Evolutionary conservation across 23 red algal species (phyloP).

Genomic region (Gracilaria caudata): DNA sequence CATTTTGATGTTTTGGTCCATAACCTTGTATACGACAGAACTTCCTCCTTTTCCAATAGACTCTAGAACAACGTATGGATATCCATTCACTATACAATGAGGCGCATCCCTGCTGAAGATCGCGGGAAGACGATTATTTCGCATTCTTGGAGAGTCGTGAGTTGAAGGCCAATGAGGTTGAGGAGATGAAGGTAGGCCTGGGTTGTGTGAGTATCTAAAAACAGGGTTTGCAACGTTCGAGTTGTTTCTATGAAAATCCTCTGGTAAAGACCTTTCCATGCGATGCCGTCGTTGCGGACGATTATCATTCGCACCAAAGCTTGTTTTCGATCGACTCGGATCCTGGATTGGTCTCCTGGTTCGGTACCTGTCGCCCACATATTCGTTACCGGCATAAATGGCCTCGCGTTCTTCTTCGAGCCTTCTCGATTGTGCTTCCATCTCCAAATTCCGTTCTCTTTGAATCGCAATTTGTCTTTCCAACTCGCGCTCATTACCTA

Average conservation of each 20-base stretch:
- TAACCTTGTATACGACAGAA: constrained; percentile 98
- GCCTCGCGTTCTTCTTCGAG: constrained; percentile 1
- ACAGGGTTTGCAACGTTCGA: not conserved
- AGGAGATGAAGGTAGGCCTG: not conserved
- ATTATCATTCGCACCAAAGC: constrained; percentile 22
- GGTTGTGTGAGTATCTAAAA: constrained; percentile 4
- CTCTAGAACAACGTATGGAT: constrained; percentile 74
- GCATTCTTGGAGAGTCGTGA: not conserved
- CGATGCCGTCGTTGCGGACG: constrained; percentile 21
- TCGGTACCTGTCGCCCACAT: constrained; percentile 15
- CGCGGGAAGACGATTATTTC: not conserved
- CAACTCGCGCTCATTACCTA: not conserved
- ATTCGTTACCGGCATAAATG: constrained; percentile 14
- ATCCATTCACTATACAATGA: constrained; percentile 65
- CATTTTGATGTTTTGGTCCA: constrained; percentile 69
- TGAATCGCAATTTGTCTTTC: constrained; percentile 20
- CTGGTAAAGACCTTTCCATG: constrained; percentile 3
- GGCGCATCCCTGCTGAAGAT: not conserved
- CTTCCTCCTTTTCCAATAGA: constrained; percentile 88
- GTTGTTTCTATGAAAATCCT: constrained; percentile 28
- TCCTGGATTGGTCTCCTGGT: constrained; percentile 14
- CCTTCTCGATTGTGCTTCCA: constrained; percentile 26
- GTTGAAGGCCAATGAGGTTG: not conserved
- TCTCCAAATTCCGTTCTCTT: constrained; percentile 7
- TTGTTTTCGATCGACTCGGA: not conserved